Evolutionary conservation across 1,284 basidiomycete species (phyloP).

Genomic region (Ustilago hordei): DNA sequence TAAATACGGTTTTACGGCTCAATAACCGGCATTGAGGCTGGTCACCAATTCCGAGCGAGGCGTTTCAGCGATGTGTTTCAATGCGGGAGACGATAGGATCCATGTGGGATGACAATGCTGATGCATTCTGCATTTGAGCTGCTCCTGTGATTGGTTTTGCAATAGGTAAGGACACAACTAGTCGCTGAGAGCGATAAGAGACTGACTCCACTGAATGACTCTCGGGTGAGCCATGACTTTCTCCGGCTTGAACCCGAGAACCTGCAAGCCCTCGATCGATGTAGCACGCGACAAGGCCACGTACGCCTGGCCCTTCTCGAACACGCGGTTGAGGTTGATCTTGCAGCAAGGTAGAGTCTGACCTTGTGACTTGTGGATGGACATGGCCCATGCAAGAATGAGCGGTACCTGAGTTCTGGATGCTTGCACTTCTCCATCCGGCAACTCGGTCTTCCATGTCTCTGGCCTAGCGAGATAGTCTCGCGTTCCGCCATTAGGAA

Average conservation of each 20-base stretch:
- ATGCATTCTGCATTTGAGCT: not conserved
- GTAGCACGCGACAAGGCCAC: constrained; percentile 96
- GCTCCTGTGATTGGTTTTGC: constrained; percentile 8
- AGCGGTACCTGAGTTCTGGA: constrained; percentile 65
- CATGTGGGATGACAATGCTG: not conserved
- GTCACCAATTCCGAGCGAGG: not conserved
- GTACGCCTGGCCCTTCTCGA: constrained; percentile 79
- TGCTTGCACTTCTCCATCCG: constrained; percentile 67
- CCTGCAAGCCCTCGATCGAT: constrained; percentile 87
- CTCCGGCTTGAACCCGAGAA: constrained; percentile 77
- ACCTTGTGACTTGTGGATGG: constrained; percentile 69
- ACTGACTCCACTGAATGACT: constrained; percentile 61
- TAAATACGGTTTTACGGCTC: not conserved
- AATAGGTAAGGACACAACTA: not conserved
- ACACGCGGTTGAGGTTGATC: constrained; percentile 64
- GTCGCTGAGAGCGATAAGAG: constrained; percentile 37
- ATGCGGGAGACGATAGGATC: not conserved
- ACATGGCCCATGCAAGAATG: constrained; percentile 68
- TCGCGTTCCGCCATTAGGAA: constrained; percentile 53
- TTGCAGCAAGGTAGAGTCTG: constrained; percentile 66
- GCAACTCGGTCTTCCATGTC: constrained; percentile 70
- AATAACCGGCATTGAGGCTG: constrained; percentile 8
- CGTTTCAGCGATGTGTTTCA: not conserved
- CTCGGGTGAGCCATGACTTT: constrained; percentile 65
- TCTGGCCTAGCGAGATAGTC: constrained; percentile 61